Conservation (phyloP, 2,329 filamentous ascomycete genomes). For the Aurifilum marmelostoma region DNA sequence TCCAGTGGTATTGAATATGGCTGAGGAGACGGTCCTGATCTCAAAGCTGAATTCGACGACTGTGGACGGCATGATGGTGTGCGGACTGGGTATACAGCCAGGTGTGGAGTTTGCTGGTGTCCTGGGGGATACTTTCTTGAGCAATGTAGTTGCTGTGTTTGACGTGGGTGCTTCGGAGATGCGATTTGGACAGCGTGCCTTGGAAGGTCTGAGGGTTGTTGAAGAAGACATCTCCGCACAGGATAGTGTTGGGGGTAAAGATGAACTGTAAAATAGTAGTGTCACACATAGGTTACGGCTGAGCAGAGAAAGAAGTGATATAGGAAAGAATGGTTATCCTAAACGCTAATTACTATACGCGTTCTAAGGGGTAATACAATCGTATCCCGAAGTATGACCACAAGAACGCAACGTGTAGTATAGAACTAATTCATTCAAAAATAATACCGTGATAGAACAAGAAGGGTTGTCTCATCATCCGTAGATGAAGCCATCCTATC, state of each 20-base stretch:
- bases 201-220: background rate
- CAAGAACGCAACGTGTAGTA: too few species aligned
- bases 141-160: constrained; percentile 38
- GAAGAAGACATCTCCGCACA: background rate
- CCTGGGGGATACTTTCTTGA: constrained; percentile 37
- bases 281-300: too few species aligned
- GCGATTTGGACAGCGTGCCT: constrained; percentile 34
- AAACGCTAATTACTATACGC: too few species aligned
- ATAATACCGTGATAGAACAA: background rate
- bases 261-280: background rate
- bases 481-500: background rate
- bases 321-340: too few species aligned
- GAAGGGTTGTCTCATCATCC: background rate
- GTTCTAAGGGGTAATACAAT: too few species aligned
- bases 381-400: too few species aligned
- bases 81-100: constrained; percentile 36
- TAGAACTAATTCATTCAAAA: background rate
- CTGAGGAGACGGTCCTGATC: constrained; percentile 35
- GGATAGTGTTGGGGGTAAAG: background rate
- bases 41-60: constrained; percentile 32
- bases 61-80: constrained; percentile 31
- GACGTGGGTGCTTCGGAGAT: constrained; percentile 37
- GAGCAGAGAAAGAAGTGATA: too few species aligned
- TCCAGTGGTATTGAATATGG: constrained; percentile 33
- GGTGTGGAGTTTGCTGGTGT: constrained; percentile 27